Base-by-base conservation (phyloP, 805 yeast species). In the Sporopachydermia lactativora region DNA sequence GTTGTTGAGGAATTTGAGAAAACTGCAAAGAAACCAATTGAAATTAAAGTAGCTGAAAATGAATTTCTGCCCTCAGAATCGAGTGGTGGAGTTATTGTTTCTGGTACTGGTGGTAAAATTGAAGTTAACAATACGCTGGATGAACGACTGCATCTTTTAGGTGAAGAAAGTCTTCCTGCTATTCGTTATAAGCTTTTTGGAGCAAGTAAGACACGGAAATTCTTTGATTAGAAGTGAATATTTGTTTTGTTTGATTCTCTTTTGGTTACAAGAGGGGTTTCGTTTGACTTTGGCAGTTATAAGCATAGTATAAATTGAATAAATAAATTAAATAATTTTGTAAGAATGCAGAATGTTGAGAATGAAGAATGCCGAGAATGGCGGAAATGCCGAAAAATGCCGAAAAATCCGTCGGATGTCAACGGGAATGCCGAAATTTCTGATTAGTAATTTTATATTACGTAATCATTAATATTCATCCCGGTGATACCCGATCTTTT, bases 111-210 rank as follows among this genome's bases (percentile, higher is more conserved):
- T 36, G 94, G 94, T 41, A 84, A 81, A 64, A 86, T 92, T 49
- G 88, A 81, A 52, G 84, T 92, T 42, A 71, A 83, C 64, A 92
- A 92, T 68, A 88, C 98, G 38, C 71, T 92, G 54, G 96, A 86
- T 54, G 96, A 88, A 68, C 83, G 99, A 65, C 75, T 92, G 55
- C 73, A 78, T 53, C 64, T 92, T 46, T 70, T 92, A 52, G 72
- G 81, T 34, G 81, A 82, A 58, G 83, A 77, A 53, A 81, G 95
- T 4, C 73, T 92, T 50, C 99, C 99, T 39, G 94, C 88, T 42
- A 77, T 92, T 48, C 79, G 97, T 65, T 68, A 82, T 47, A 94
- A 88, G 55, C 65, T 89, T 56, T 92, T 86, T 57, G 95, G 95
- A 46, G 76, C 82, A 43, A 80, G 95, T 14, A 61, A 72, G 42